These are phyloP conservation scores for Podospora pseudopauciseta DNA, from an alignment of 495 filamentous ascomycete species.

Conservation along the genomic window DNA sequence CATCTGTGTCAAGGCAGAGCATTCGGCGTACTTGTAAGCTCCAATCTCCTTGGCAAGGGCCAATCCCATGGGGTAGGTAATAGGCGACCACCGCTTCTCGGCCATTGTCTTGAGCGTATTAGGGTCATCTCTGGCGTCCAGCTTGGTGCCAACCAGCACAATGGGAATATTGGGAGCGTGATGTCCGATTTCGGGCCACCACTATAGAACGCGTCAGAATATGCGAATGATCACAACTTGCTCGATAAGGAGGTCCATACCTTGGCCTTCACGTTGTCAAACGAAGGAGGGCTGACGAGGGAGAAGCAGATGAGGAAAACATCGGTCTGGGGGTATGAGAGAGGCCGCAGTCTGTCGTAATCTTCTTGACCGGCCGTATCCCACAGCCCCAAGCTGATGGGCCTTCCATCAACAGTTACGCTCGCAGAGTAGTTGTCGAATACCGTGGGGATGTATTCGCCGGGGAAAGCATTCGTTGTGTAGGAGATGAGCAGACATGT, in stretches of 20 bases:
- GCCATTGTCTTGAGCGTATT: constrained; percentile 71
- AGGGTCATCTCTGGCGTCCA: constrained; percentile 91
- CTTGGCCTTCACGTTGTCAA: constrained; percentile 97
- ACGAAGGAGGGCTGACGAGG: constrained; percentile 93
- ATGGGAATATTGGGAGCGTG: constrained; percentile 94
- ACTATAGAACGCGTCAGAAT: constrained; percentile 50
- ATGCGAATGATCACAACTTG: background rate
- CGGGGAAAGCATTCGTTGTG: constrained; percentile 97
- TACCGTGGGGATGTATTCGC: constrained; percentile 99
- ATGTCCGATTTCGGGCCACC: constrained; percentile 95
- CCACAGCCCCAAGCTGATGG: constrained; percentile 95
- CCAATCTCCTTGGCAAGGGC: constrained; percentile 85
- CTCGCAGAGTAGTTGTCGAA: constrained; percentile 99
- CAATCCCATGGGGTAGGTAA: constrained; percentile 84
- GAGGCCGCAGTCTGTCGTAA: constrained; percentile 91
- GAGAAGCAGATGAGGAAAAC: constrained; percentile 99
- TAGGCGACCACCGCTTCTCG: constrained; percentile 84
- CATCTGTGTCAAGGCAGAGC: constrained; percentile 93
- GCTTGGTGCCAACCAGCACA: constrained; percentile 95
- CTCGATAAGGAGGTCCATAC: constrained; percentile 42
- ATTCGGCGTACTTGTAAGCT: constrained; percentile 93
- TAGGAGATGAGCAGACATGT: constrained; percentile 99
- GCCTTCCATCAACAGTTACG: constrained; percentile 97
- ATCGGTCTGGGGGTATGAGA: constrained; percentile 97
- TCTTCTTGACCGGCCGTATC: constrained; percentile 99